phyloP scores from a whole-genome alignment of 108 stramenopile species.

The Skeletonema marinoi region DNA sequence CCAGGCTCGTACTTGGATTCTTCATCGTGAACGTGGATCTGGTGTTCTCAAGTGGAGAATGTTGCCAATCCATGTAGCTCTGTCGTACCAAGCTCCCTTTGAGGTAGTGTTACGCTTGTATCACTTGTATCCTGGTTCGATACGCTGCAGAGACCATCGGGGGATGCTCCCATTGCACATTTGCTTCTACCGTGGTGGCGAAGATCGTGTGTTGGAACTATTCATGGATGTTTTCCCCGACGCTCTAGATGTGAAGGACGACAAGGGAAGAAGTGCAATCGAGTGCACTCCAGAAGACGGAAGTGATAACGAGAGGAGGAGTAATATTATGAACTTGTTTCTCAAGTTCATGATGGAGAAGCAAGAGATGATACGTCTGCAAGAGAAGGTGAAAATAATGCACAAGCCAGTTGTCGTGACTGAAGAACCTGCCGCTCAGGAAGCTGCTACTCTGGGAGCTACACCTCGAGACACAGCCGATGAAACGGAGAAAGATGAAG shows the following conservation, averaged over 20 bases:
- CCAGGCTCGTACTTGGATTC: slow-evolving; percentile 76
- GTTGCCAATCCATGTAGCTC: slow-evolving; percentile 58
- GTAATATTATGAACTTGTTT: slow-evolving; percentile 42
- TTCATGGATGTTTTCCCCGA: slow-evolving; percentile 70
- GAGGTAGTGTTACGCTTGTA: slow-evolving; percentile 53
- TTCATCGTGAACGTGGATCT: slow-evolving; percentile 49
- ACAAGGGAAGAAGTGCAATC: slow-evolving; percentile 41
- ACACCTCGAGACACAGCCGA: background rate
- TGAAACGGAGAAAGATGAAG: background rate
- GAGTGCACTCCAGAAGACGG: slow-evolving; percentile 45
- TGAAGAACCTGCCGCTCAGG: background rate
- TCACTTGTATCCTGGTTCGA: slow-evolving; percentile 56
- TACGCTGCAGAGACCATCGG: slow-evolving; percentile 61
- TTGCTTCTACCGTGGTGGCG: slow-evolving; percentile 55
- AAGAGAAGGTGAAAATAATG: background rate
- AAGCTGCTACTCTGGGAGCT: background rate
- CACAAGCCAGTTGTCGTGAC: background rate
- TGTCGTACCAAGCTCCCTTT: slow-evolving; percentile 69
- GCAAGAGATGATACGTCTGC: background rate
- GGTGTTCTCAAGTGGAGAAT: slow-evolving; percentile 70
- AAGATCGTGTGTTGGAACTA: slow-evolving; percentile 56
- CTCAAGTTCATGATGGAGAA: slow-evolving; percentile 22
- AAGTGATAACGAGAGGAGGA: slow-evolving; percentile 48
- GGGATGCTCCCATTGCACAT: slow-evolving; percentile 68
- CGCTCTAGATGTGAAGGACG: slow-evolving; percentile 63